These are phyloP conservation scores for Kodamaea anthophila DNA, from an alignment of 1,139 yeast species.

Conservation along the genomic window DNA sequence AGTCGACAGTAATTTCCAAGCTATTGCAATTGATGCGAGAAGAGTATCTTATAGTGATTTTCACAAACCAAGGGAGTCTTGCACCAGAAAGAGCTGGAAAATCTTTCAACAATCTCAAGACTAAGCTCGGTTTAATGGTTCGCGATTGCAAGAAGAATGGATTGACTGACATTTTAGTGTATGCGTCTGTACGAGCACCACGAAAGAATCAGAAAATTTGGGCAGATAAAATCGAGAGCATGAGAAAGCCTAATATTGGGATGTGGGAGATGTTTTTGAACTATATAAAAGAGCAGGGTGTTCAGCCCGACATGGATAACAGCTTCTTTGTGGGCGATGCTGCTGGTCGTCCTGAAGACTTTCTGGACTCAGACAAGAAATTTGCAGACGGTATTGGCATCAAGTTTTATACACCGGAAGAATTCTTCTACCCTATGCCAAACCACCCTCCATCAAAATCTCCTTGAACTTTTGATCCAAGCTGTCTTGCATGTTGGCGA, in stretches of 20 bases:
- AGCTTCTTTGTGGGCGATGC: slow-evolving; percentile 93
- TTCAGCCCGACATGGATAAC: slow-evolving; percentile 28
- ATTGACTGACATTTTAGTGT: slow-evolving; percentile 38
- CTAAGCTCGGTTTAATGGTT: slow-evolving; percentile 37
- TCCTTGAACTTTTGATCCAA: slow-evolving; percentile 21
- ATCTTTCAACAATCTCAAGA: slow-evolving; percentile 43
- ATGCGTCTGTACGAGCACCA: slow-evolving; percentile 57
- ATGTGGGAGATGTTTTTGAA: slow-evolving; percentile 52
- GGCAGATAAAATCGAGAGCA: slow-evolving; percentile 30
- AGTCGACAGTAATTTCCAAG: slow-evolving; percentile 19
- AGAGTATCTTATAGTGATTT: slow-evolving; percentile 50
- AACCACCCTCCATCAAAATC: slow-evolving; percentile 15
- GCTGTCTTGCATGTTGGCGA: slow-evolving; percentile 17
- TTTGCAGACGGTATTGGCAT: slow-evolving; percentile 60
- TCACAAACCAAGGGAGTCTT: slow-evolving; percentile 83
- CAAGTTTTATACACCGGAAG: slow-evolving; percentile 65
- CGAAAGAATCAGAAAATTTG: slow-evolving; percentile 20
- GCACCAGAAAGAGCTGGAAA: slow-evolving; percentile 39
- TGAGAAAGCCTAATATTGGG: slow-evolving; percentile 73
- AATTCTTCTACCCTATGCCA: slow-evolving; percentile 25
- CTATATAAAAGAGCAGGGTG: slow-evolving; percentile 24
- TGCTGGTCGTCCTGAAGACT: slow-evolving; percentile 75
- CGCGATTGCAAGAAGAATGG: slow-evolving; percentile 12
- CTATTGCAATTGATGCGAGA: slow-evolving; percentile 14
- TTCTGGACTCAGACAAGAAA: slow-evolving; percentile 65